Evolutionary conservation across 306 rosid genomes (phyloP), one percentile per base, ranked within the genome.

Genomic region (Purshia tridentata): DNA sequence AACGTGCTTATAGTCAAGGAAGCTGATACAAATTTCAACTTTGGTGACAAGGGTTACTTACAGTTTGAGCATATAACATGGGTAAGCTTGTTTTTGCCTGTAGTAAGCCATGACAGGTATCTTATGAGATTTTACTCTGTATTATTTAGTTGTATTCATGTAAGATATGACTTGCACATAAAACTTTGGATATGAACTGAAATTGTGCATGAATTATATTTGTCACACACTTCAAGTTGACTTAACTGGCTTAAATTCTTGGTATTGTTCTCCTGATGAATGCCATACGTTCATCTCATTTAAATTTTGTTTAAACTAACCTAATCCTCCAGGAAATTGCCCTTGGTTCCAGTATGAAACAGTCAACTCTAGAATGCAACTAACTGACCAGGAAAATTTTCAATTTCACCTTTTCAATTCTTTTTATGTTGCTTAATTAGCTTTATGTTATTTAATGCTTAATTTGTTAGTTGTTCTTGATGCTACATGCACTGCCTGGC

Each of bases 51-150:
- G 76, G 98, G 96, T 72, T 95, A 88, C 84, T 81, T 95, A 73
- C 71, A 91, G 68, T 87, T 95, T 73, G 99, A 95, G 88, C 98
- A 95, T 81, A 95, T 95, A 78, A 90, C 99, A 68, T 91, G 98
- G 98, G 99, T 95, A 80, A 72, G 86, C 62, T 53, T 56, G 51
- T 37, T 61, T 9, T 55, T 48, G 1, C 11, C 62, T 49, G 3
- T 50, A 63, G 9, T 4, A 39, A 44, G 49, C 63, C 42, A 1
- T 29, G 6, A 48, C 9, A 13, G 20, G 16, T 20, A 69, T 23
- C 8, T 7, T 18, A 60, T 22, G 16, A 5, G 52, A 13, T 14
- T 65, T 45, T 14, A 19, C 39, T 51, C 9, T 0, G 3, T 5
- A 9, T 19, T 12, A 4, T 2, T 9, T 70, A 14, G 20, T 12